phyloP scores from a whole-genome alignment of 345 rosid genomes.

The Eutrema yunnanense region DNA sequence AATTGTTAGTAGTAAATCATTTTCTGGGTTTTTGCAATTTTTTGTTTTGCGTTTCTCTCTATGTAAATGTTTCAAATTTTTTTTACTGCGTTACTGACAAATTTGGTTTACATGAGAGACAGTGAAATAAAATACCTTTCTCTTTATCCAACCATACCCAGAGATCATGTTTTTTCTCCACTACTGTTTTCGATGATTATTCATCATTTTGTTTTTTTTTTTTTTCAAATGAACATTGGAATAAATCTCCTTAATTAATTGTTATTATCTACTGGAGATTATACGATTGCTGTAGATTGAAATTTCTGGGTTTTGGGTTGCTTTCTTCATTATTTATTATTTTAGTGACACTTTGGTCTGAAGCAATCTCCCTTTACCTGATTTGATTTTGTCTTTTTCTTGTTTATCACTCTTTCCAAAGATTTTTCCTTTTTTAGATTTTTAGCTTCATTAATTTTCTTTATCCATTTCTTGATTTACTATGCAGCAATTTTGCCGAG shows the following conservation, averaged over 20 bases:
- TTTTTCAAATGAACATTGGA: not conserved
- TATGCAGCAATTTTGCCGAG: conserved; percentile 60
- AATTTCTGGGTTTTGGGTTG: not conserved
- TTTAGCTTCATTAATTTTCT: not conserved
- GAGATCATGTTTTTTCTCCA: conserved; percentile 21
- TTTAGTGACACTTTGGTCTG: conserved; percentile 19
- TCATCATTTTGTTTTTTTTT: not conserved
- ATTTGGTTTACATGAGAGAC: conserved; percentile 31
- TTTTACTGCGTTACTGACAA: conserved; percentile 28
- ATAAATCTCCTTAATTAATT: not conserved
- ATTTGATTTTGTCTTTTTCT: conserved; percentile 29
- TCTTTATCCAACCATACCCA: conserved; percentile 30
- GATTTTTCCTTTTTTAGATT: not conserved
- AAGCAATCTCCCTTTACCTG: conserved; percentile 24
- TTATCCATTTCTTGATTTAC: conserved; percentile 1
- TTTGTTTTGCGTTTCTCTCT: not conserved
- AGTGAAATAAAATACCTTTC: conserved; percentile 46
- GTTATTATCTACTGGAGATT: not conserved
- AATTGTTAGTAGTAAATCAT: not conserved
- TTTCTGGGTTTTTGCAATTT: conserved; percentile 7
- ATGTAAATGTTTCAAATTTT: conserved; percentile 5
- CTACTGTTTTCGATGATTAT: conserved; percentile 18
- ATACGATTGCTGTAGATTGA: not conserved
- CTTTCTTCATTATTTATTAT: not conserved
- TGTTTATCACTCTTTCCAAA: conserved; percentile 20